phyloP scores from a whole-genome alignment of 1,139 yeast genomes.

The Nakaseomyces uthaithaninus region DNA sequence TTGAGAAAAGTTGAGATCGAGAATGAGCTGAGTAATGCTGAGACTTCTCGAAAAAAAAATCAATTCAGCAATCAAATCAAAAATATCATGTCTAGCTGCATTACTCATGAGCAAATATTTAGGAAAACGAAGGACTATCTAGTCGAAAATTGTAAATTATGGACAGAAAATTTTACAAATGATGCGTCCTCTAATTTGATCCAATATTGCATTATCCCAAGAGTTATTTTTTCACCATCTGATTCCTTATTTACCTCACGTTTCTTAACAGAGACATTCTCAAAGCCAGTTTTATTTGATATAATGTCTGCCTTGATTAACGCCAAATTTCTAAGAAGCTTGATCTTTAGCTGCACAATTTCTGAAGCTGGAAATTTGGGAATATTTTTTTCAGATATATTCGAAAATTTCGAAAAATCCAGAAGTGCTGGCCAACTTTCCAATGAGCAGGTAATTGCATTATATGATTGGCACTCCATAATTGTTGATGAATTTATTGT shows the following conservation, averaged over 20 bases:
- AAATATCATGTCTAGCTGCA: constrained; percentile 29
- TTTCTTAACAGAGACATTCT: constrained; percentile 48
- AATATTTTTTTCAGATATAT: constrained; percentile 53
- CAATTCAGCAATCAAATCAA: constrained; percentile 19
- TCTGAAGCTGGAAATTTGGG: constrained; percentile 80
- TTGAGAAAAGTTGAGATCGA: constrained; percentile 39
- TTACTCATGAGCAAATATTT: constrained; percentile 30
- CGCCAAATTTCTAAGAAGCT: constrained; percentile 45
- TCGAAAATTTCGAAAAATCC: constrained; percentile 37
- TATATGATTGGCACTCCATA: constrained; percentile 1
- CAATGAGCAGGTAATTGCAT: constrained; percentile 35
- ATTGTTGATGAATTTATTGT: constrained; percentile 40
- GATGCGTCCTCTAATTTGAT: constrained; percentile 38
- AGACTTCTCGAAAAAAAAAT: constrained; percentile 17
- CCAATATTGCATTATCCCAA: constrained; percentile 64
- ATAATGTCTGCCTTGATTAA: constrained; percentile 46
- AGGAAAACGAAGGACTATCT: constrained; percentile 27
- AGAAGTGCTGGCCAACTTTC: constrained; percentile 16
- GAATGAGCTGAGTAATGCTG: constrained; percentile 26
- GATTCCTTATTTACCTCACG: constrained; percentile 72
- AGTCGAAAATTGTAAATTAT: constrained; percentile 28
- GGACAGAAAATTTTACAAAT: constrained; percentile 17
- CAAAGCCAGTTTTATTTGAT: constrained; percentile 35
- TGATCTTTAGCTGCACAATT: constrained; percentile 64
- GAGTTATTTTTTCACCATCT: constrained; percentile 70